Conservation (phyloP, 176 grass and related monocot genomes). For the Lolium perenne region DNA sequence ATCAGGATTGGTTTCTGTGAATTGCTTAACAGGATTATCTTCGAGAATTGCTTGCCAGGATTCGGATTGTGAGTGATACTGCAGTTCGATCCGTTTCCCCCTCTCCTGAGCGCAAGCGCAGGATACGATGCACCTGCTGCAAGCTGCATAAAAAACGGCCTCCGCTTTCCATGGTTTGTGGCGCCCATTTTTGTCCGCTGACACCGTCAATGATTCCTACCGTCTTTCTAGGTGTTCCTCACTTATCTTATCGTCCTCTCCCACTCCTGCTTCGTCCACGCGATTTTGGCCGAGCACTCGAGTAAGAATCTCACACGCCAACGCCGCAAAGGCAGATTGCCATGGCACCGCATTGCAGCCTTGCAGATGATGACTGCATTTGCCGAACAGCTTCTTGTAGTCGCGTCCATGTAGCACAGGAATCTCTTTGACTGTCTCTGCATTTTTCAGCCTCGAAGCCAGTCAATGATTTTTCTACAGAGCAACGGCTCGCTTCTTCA, state of each 20-base stretch:
- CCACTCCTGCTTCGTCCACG: conserved; percentile 21
- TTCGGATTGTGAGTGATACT: not conserved
- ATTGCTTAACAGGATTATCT: not conserved
- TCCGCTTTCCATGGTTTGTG: conserved; percentile 46
- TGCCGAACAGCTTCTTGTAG: not conserved
- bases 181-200: conserved; percentile 48
- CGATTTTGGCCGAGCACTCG: not conserved
- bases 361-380: not conserved
- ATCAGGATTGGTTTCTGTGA: too few relatives aligned
- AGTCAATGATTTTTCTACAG: conserved; percentile 3
- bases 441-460: conserved; percentile 17
- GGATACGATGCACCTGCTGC: conserved; percentile 28
- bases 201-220: conserved; percentile 57
- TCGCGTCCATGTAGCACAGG: not conserved
- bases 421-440: conserved; percentile 33
- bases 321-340: not conserved
- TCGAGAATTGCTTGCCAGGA: not conserved
- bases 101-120: conserved; percentile 14
- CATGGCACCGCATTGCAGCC: too few relatives aligned
- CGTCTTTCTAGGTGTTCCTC: conserved; percentile 44
- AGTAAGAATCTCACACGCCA: not conserved
- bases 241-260: conserved; percentile 22
- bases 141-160: conserved; percentile 17
- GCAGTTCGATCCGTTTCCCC: not conserved
- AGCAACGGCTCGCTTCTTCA: conserved; percentile 6